Percentiles rank a stretch among this genome's conserved stretches.
Evolutionary conservation across 192 early-diverging fungal species (phyloP).

Genomic region (Coemansia sp.): DNA sequence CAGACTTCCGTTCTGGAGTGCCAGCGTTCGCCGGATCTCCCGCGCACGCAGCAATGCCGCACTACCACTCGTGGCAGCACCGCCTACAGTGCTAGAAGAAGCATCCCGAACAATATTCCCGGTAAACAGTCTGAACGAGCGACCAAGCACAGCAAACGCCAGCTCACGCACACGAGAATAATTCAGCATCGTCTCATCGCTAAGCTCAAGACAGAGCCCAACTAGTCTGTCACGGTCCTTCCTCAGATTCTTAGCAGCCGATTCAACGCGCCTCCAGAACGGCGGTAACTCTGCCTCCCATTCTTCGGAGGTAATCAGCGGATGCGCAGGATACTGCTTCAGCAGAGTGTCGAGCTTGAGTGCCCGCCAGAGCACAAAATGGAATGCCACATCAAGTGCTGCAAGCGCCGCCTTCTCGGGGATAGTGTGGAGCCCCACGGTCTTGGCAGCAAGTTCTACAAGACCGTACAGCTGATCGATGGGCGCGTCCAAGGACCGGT

Average conservation of each 20-base stretch:
- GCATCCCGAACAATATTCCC: conserved; percentile 17
- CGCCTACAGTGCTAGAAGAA: neutral
- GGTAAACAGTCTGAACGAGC: conserved; percentile 28
- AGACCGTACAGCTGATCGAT: conserved; percentile 17
- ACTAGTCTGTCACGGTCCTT: conserved; percentile 31
- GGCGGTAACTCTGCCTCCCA: neutral
- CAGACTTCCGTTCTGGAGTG: neutral
- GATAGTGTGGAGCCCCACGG: conserved; percentile 9
- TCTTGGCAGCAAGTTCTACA: conserved; percentile 17
- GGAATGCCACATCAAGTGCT: conserved; percentile 36
- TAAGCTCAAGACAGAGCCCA: conserved; percentile 22
- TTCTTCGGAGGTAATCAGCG: neutral
- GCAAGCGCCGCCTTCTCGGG: conserved; percentile 26
- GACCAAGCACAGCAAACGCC: conserved; percentile 41
- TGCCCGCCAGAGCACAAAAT: conserved; percentile 43
- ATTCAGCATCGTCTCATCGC: neutral
- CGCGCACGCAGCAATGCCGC: neutral
- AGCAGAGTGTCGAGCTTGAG: conserved; percentile 25
- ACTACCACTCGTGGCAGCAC: neutral
- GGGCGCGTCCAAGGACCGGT: conserved; percentile 6
- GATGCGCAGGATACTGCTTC: conserved; percentile 1
- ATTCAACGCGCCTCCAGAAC: conserved; percentile 1
- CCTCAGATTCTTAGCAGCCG: conserved; percentile 8
- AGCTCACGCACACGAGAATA: conserved; percentile 33
- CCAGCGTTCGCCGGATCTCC: conserved; percentile 20